phyloP scores from a whole-genome alignment of 768 basidiomycete genomes.

The Podaxis sp. region DNA sequence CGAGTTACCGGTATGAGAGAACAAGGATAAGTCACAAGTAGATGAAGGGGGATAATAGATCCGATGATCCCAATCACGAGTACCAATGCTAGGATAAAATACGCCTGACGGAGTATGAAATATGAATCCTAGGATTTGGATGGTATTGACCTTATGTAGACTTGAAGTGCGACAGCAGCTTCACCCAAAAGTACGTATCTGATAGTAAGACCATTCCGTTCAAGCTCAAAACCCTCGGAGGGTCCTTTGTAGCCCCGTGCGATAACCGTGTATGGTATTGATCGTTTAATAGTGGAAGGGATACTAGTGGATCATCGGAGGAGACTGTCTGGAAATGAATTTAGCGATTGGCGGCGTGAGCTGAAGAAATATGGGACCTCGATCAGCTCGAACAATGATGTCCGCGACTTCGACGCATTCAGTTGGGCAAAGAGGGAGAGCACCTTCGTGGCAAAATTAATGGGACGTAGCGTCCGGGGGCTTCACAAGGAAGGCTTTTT shows the following conservation, averaged over 20 bases:
- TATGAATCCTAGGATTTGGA: slow-evolving; percentile 10
- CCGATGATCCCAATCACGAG: background rate
- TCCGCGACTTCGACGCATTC: background rate
- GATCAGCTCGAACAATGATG: background rate
- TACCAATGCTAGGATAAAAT: background rate
- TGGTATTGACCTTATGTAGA: background rate
- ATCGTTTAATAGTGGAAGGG: background rate
- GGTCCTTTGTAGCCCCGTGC: background rate
- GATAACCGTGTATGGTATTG: background rate
- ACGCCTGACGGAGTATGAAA: background rate
- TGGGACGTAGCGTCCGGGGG: no score
- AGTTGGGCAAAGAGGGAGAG: no score
- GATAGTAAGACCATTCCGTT: background rate
- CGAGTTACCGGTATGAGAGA: background rate
- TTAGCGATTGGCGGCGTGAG: background rate
- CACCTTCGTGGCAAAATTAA: no score
- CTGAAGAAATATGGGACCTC: background rate
- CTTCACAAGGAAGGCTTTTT: no score
- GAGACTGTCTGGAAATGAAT: background rate
- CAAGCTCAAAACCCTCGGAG: no score
- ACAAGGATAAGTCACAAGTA: background rate
- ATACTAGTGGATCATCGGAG: background rate
- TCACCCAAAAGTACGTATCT: background rate
- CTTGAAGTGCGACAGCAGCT: background rate
- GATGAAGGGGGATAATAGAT: background rate